Base-by-base conservation (phyloP, 345 rosid genomes). In the Boechera divaricarpa region DNA sequence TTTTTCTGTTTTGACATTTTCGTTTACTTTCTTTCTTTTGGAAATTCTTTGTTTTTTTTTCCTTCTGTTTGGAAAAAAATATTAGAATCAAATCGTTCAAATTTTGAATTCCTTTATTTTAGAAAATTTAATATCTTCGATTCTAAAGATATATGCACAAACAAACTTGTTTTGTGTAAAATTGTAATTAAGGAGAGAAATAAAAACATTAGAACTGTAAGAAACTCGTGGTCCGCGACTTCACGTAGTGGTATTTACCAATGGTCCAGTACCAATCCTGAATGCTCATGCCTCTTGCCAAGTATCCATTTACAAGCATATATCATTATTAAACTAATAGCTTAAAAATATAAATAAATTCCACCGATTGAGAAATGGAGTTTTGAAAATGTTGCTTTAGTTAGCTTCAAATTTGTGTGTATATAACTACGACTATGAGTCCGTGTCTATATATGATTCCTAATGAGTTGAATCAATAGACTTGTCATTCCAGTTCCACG, bases 401-500 rank as follows among this genome's bases (percentile, higher is more conserved):
- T 1, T 21, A 18, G 45, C 5, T 38, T 38, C 2, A 18, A 60
- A 5, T 0, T 21, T 21, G 21, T 21, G 11, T 8, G 41, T 55
- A 28, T 15, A 32, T 33, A 33, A 33, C 35, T 6, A 33, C 6
- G 35, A 33, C 7, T 39, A 38, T 1, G 13, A 4, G 44, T 41
- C 44, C 44, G 44, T 41, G 13, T 10, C 13, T 41, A 41, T 39
- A 10, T 41, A 10, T 41, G 18, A 33, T 54, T 74, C 29, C 47
- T 64, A 54, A 8, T 44, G 48, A 55, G 61, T 54, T 73, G 47
- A 35, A 42, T 35, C 71, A 54, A 42, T 48, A 5, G 29, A 54
- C 16, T 64, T 73, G 18, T 64, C 77, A 54, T 64, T 74, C 42
- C 12, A 39, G 10, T 38, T 44, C 57, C 71, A 64, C 64, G 77